These are phyloP conservation scores for Monosporascus sp. DNA, from an alignment of 2,329 filamentous ascomycete species.

Conservation along the genomic window DNA sequence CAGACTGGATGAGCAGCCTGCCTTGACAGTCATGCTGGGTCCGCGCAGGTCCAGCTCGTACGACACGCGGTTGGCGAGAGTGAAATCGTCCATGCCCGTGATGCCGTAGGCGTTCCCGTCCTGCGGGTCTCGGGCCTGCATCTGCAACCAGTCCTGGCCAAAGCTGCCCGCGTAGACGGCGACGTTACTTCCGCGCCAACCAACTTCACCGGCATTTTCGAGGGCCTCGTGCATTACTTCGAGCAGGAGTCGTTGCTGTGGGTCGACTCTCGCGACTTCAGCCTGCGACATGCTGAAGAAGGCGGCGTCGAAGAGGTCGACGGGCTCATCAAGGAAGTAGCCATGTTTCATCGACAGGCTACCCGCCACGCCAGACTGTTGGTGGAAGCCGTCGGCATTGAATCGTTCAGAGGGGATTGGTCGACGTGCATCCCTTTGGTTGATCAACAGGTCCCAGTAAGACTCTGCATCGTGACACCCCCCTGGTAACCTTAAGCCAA, in stretches of 20 bases:
- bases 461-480: slow-evolving; percentile 1
- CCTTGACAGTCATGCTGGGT: slow-evolving; percentile 4
- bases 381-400: slow-evolving; percentile 6
- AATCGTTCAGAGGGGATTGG: slow-evolving; percentile 2
- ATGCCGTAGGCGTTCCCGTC: slow-evolving; percentile 7
- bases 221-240: slow-evolving; percentile 16
- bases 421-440: slow-evolving; percentile 9
- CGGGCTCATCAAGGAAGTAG: slow-evolving; percentile 3
- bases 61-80: slow-evolving; percentile 15
- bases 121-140: slow-evolving; percentile 2
- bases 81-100: slow-evolving; percentile 10
- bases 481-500: slow-evolving; percentile 8
- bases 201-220: slow-evolving; percentile 1
- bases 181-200: not conserved
- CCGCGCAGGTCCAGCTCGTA: slow-evolving; percentile 17
- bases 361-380: not conserved
- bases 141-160: not conserved
- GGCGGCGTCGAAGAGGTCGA: slow-evolving; percentile 5
- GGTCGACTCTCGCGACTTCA: slow-evolving; percentile 16
- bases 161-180: not conserved
- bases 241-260: slow-evolving; percentile 18
- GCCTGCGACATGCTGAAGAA: slow-evolving; percentile 7
- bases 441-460: slow-evolving; percentile 13
- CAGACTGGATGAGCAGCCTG: not conserved
- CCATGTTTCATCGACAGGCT: not conserved